These are phyloP conservation scores for Diplogelasinospora grovesii DNA, from an alignment of 495 filamentous ascomycete genomes.

Conservation along the genomic window DNA sequence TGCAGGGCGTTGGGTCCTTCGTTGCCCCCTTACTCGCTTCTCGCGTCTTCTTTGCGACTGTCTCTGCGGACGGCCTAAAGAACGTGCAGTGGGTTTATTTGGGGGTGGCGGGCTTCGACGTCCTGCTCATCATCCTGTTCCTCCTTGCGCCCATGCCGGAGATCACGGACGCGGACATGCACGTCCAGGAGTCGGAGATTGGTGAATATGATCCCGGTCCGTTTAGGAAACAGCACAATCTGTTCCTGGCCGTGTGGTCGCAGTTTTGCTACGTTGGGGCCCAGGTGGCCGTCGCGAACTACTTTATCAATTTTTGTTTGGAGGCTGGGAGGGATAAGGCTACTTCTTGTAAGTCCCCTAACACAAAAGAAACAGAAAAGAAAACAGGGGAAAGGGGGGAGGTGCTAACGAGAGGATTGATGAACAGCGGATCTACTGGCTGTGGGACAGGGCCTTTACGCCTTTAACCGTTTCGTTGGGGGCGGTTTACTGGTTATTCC, in stretches of 20 bases:
- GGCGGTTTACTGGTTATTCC: slow-evolving; percentile 41
- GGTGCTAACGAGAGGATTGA: not conserved
- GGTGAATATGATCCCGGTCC: slow-evolving; percentile 41
- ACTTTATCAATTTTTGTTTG: slow-evolving; percentile 36
- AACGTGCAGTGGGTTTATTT: slow-evolving; percentile 71
- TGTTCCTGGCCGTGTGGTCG: slow-evolving; percentile 57
- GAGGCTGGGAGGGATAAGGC: slow-evolving; percentile 23
- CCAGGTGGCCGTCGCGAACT: slow-evolving; percentile 54
- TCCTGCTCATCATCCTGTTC: slow-evolving; percentile 56
- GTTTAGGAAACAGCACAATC: slow-evolving; percentile 53
- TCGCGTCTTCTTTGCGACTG: slow-evolving; percentile 58
- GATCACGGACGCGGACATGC: slow-evolving; percentile 67
- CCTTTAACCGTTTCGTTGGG: slow-evolving; percentile 59
- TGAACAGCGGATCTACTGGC: slow-evolving; percentile 48
- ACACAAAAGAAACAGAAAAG: too few species aligned
- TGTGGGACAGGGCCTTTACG: slow-evolving; percentile 59
- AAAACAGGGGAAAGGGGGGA: not conserved
- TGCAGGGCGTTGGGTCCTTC: slow-evolving; percentile 57
- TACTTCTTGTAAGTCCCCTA: slow-evolving; percentile 14
- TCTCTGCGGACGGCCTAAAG: slow-evolving; percentile 40
- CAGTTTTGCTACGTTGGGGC: slow-evolving; percentile 68
- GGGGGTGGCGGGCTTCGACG: slow-evolving; percentile 61
- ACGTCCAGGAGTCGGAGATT: slow-evolving; percentile 39
- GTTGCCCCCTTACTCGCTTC: slow-evolving; percentile 60
- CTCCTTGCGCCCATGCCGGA: slow-evolving; percentile 60